These are phyloP conservation scores for Pelagomonas calceolata DNA, from an alignment of 108 stramenopile species.

Conservation along the genomic window DNA sequence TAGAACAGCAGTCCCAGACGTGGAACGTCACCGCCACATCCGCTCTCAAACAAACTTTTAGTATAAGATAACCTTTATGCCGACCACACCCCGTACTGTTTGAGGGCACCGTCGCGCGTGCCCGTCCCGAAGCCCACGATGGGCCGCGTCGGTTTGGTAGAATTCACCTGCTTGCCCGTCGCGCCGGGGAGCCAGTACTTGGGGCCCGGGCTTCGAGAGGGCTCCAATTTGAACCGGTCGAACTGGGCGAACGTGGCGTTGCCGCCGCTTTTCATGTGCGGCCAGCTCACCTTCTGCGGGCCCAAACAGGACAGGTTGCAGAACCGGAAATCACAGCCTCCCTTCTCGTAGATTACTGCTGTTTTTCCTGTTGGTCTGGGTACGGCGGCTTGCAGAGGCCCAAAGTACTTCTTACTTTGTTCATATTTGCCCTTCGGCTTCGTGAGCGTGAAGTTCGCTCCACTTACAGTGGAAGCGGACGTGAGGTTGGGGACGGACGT, in stretches of 20 bases:
- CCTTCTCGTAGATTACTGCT: no score
- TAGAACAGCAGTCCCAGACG: background rate
- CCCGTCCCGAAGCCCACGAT: background rate
- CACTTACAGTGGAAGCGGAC: no score
- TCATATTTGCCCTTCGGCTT: no score
- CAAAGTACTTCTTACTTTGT: no score
- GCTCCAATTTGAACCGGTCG: background rate
- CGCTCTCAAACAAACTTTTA: background rate
- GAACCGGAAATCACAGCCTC: no score
- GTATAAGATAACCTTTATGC: no score
- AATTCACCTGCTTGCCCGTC: background rate
- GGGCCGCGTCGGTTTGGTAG: background rate
- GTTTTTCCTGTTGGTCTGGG: no score
- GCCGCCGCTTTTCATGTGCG: background rate
- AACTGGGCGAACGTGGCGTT: background rate
- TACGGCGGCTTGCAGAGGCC: no score
- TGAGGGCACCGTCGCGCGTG: background rate
- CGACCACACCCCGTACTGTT: background rate
- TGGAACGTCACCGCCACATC: background rate
- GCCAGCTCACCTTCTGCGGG: background rate
- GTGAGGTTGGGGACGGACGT: no score
- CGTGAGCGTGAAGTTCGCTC: no score
- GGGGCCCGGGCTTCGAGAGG: background rate
- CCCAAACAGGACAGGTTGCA: no score
- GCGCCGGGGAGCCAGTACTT: background rate